These are phyloP conservation scores for Euphorbia pulcherrima DNA, from an alignment of 345 rosid genomes.

Conservation along the genomic window DNA sequence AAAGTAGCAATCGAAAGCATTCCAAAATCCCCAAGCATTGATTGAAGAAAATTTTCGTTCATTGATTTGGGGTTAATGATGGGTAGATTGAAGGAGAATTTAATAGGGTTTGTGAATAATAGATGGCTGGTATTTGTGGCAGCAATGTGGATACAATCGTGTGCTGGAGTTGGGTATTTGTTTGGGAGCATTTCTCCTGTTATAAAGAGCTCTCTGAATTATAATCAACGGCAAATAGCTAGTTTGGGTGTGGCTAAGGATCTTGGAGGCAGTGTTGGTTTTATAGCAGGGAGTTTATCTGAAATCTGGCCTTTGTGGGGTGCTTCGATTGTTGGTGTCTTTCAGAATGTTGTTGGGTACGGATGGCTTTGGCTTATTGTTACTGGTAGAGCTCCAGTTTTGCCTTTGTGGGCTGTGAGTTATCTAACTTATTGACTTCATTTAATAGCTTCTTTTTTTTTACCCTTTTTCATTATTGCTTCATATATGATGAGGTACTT, in stretches of 20 bases:
- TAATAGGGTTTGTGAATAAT: conserved; percentile 52
- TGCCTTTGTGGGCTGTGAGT: conserved; percentile 98
- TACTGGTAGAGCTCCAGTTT: conserved; percentile 61
- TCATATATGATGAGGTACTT: background rate
- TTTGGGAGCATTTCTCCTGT: conserved; percentile 97
- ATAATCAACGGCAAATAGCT: conserved; percentile 79
- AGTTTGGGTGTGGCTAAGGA: conserved; percentile 93
- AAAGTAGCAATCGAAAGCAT: background rate
- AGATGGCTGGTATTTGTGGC: conserved; percentile 97
- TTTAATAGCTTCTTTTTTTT: too few species aligned
- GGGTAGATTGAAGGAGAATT: conserved; percentile 48
- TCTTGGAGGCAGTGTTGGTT: conserved; percentile 95
- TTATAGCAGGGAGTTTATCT: conserved; percentile 78
- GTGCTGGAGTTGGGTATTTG: conserved; percentile 90
- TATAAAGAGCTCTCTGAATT: conserved; percentile 76
- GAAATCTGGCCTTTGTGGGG: conserved; percentile 96
- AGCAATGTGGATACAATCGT: conserved; percentile 98
- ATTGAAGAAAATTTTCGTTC: background rate
- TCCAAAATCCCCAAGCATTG: background rate
- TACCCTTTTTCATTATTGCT: too few species aligned
- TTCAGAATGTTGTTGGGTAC: conserved; percentile 84
- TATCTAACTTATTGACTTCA: background rate
- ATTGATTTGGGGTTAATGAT: conserved; percentile 22
- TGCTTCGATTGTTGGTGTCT: conserved; percentile 78
- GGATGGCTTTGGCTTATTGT: conserved; percentile 97